Percentiles rank a stretch among this genome's conserved stretches.
Evolutionary conservation across 2,329 filamentous ascomycete genomes (phyloP).

Genomic region (Neopestalotiopsis sp.): DNA sequence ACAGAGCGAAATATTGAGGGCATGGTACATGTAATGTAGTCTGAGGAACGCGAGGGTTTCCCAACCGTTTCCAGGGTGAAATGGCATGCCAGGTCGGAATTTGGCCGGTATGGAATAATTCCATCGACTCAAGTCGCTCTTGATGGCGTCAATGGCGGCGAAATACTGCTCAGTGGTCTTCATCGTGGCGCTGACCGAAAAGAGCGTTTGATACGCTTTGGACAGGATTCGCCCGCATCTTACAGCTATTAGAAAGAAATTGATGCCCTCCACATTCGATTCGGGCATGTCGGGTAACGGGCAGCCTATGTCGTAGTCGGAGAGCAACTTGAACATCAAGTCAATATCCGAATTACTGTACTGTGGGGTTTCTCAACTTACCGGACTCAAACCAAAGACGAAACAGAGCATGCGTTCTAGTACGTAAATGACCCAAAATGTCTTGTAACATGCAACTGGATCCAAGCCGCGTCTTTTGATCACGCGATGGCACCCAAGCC

Average conservation of each 20-base stretch:
- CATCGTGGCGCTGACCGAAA: constrained; percentile 13
- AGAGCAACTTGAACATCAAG: not conserved
- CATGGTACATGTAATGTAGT: constrained; percentile 12
- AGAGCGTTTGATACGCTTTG: constrained; percentile 12
- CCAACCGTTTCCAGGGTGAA: not conserved
- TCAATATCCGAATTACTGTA: not conserved
- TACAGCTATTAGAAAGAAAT: constrained; percentile 9
- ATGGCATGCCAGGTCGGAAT: constrained; percentile 10
- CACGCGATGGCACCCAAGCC: constrained; percentile 1
- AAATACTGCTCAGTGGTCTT: constrained; percentile 11
- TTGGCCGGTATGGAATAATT: constrained; percentile 6
- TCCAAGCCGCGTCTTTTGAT: constrained; percentile 5
- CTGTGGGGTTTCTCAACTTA: not conserved
- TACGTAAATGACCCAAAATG: constrained; percentile 13
- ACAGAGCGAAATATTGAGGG: constrained; percentile 9
- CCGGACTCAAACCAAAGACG: constrained; percentile 4
- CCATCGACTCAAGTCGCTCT: constrained; percentile 9
- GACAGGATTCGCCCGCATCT: constrained; percentile 9
- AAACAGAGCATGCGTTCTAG: constrained; percentile 12
- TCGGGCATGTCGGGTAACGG: constrained; percentile 11
- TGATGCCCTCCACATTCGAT: constrained; percentile 9
- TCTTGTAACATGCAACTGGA: not conserved
- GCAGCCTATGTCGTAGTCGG: constrained; percentile 16
- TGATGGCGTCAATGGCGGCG: constrained; percentile 6
- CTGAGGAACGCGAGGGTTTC: constrained; percentile 6